A percentile compares a stretch with the other conserved stretches of the same genome.
phyloP scores from a whole-genome alignment of 163 green algal genomes.

The Chlamydomonas reinhardtii region DNA sequence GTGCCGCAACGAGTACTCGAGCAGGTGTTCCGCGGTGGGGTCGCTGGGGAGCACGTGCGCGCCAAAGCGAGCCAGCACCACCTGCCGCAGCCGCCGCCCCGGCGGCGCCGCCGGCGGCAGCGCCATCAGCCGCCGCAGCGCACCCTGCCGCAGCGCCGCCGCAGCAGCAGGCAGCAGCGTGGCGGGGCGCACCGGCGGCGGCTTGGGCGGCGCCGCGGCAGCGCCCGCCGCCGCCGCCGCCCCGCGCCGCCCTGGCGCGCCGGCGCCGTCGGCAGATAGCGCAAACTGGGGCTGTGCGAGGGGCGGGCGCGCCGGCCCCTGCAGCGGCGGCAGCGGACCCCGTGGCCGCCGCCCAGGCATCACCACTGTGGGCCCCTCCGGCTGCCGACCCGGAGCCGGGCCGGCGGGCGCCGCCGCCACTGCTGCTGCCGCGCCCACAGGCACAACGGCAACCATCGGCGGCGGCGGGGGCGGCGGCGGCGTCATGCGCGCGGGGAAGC shows the following conservation, averaged over 20 bases:
- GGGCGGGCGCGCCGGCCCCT: slow-evolving; percentile 1
- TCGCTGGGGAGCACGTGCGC: neutral
- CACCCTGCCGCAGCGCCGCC: slow-evolving; percentile 24
- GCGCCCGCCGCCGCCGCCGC: neutral
- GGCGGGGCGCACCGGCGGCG: slow-evolving; percentile 13
- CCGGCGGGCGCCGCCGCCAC: neutral
- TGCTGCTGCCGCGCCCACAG: neutral
- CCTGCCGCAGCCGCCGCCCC: slow-evolving; percentile 26
- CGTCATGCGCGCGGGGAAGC: too few relatives aligned
- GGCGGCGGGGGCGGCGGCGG: too few relatives aligned
- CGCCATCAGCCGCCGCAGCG: slow-evolving; percentile 29
- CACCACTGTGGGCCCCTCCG: neutral
- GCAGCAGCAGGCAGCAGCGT: neutral
- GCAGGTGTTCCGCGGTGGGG: slow-evolving; percentile 8
- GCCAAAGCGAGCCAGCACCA: slow-evolving; percentile 20
- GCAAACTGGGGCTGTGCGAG: neutral
- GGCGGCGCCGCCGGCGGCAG: slow-evolving; percentile 1
- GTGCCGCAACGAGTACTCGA: neutral
- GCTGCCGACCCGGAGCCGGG: neutral
- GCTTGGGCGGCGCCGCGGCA: neutral
- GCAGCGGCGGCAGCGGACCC: slow-evolving; percentile 19
- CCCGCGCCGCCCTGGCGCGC: neutral
- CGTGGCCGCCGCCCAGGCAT: neutral
- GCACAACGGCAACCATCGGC: too few relatives aligned
- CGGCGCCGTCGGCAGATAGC: neutral